Conservation (phyloP, 2,329 filamentous ascomycete genomes). For the Talaromyces sp. region DNA sequence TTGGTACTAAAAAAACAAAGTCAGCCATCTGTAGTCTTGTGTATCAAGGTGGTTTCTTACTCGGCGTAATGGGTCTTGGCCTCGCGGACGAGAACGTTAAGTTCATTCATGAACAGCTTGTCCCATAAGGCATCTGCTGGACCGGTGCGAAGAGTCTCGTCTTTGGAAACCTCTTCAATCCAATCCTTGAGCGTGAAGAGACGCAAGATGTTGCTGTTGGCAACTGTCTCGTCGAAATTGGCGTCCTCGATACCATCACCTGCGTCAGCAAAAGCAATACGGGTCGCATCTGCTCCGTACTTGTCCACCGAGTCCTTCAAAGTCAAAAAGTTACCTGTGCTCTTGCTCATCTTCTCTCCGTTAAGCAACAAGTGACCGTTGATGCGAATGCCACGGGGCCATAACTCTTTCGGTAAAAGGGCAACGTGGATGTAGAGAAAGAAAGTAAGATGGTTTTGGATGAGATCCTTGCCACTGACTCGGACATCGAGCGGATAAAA, state of each 20-base stretch:
- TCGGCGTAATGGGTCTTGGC: constrained; percentile 71
- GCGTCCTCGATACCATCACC: constrained; percentile 92
- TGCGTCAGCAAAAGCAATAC: constrained; percentile 88
- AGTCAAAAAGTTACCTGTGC: constrained; percentile 94
- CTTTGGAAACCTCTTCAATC: constrained; percentile 78
- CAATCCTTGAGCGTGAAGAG: constrained; percentile 81
- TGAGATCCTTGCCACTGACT: constrained; percentile 86
- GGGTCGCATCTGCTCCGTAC: constrained; percentile 87
- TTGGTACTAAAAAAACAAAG: constrained; percentile 48
- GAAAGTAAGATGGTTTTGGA: constrained; percentile 92
- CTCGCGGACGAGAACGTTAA: constrained; percentile 77
- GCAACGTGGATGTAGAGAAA: constrained; percentile 91
- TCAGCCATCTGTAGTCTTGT: constrained; percentile 8
- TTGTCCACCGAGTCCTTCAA: constrained; percentile 79
- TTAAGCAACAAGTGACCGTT: constrained; percentile 95
- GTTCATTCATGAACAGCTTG: constrained; percentile 84
- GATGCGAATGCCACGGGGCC: constrained; percentile 77
- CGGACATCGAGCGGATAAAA: constrained; percentile 91
- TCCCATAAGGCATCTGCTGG: constrained; percentile 75
- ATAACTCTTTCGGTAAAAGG: constrained; percentile 80
- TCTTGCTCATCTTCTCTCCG: constrained; percentile 98
- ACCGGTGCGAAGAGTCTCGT: constrained; percentile 71
- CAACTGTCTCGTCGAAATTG: constrained; percentile 94
- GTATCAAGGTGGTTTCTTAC: constrained; percentile 33
- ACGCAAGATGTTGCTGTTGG: constrained; percentile 83